These are phyloP conservation scores for Verticillium tricorpus DNA, from an alignment of 2,329 filamentous ascomycete species.

Conservation along the genomic window DNA sequence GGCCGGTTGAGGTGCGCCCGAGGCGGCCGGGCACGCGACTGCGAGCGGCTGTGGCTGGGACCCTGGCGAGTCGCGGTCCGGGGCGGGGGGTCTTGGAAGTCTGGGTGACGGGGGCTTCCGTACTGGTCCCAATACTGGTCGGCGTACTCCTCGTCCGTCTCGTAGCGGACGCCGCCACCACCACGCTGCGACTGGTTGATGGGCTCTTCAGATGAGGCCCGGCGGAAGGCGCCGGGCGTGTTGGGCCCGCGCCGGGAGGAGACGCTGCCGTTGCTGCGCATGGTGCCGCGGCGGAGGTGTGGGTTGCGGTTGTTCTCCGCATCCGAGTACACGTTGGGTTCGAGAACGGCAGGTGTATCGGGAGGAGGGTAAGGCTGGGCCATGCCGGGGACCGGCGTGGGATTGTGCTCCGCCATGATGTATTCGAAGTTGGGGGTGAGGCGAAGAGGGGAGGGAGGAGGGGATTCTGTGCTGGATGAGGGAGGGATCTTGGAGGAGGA, in stretches of 20 bases:
- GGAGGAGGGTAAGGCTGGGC: conserved; percentile 8
- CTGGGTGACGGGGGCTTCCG: conserved; percentile 3
- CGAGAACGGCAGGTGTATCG: conserved; percentile 11
- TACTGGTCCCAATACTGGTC: conserved; percentile 10
- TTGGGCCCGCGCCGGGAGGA: background rate
- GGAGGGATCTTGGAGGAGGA: background rate
- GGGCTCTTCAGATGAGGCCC: background rate
- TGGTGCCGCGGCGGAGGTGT: background rate
- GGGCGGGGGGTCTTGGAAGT: conserved; percentile 1
- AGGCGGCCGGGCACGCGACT: conserved; percentile 5
- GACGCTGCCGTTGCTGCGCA: background rate
- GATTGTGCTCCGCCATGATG: conserved; percentile 10
- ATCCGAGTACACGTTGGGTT: conserved; percentile 4
- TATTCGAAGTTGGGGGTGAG: conserved; percentile 3
- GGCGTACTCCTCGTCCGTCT: conserved; percentile 8
- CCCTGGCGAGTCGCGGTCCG: background rate
- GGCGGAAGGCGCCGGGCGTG: background rate
- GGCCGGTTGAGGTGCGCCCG: conserved; percentile 13
- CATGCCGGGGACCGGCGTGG: conserved; percentile 3
- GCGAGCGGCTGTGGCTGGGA: conserved; percentile 6
- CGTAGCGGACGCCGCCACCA: background rate
- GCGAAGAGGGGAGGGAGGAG: conserved; percentile 2
- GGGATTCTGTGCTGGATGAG: background rate
- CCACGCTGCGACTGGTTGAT: background rate
- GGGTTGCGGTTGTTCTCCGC: background rate